Percentiles rank a stretch among this genome's conserved stretches.
These are phyloP conservation scores for Fusarium sublunatum DNA, from an alignment of 2,329 filamentous ascomycete genomes.

Conservation along the genomic window DNA sequence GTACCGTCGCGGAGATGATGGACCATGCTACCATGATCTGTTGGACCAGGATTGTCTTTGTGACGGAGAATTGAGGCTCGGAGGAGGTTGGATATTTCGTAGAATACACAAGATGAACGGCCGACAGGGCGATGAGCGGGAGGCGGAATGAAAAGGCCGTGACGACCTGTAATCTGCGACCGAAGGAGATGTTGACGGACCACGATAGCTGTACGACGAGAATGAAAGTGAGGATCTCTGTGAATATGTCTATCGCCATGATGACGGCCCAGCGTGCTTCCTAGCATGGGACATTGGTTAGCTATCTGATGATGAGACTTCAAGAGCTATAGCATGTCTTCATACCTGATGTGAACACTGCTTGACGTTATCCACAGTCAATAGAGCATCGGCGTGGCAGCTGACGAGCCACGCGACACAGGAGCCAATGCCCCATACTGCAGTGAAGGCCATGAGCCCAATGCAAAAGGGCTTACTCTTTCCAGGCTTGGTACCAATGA, in stretches of 20 bases:
- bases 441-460: constrained; percentile 17
- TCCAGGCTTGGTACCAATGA: constrained; percentile 33
- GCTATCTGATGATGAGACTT: neutral
- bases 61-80: constrained; percentile 36
- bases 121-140: constrained; percentile 34
- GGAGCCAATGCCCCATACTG: constrained; percentile 18
- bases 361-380: constrained; percentile 15
- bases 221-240: constrained; percentile 24
- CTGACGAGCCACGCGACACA: constrained; percentile 24
- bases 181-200: constrained; percentile 31
- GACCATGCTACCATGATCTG: constrained; percentile 39
- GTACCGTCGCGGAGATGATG: constrained; percentile 35
- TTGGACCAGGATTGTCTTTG: constrained; percentile 27
- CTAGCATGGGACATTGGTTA: constrained; percentile 7
- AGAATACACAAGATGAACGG: constrained; percentile 24
- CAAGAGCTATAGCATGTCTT: neutral
- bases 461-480: constrained; percentile 28
- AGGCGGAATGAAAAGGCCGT: constrained; percentile 38
- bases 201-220: constrained; percentile 30
- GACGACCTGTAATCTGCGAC: constrained; percentile 31
- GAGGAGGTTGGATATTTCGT: constrained; percentile 5
- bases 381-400: constrained; percentile 10
- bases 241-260: constrained; percentile 22
- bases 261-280: constrained; percentile 25
- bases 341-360: constrained; percentile 34